Evolutionary conservation across 345 rosid species (phyloP).

Genomic region (Angophora floribunda): DNA sequence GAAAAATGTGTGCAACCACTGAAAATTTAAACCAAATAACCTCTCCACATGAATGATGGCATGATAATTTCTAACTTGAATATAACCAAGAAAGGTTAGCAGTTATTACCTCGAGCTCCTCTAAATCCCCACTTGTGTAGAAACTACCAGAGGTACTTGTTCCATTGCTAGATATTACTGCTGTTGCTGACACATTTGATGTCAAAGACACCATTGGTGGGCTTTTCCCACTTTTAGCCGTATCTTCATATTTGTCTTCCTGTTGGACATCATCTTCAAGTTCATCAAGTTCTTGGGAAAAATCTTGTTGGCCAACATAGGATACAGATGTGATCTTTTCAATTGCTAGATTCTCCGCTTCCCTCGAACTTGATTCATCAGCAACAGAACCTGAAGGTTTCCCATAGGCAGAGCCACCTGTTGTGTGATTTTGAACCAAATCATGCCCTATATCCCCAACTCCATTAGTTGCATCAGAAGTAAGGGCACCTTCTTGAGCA

Average conservation of each 20-base stretch:
- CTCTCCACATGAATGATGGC: neutral
- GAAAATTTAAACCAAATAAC: neutral
- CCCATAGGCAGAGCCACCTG: neutral
- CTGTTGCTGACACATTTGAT: constrained; percentile 6
- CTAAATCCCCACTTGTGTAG: constrained; percentile 22
- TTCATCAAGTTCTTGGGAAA: constrained; percentile 57
- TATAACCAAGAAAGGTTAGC: neutral
- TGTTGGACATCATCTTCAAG: constrained; percentile 57
- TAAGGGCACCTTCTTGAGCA: constrained; percentile 32
- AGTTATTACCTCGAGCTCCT: constrained; percentile 85
- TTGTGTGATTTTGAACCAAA: neutral
- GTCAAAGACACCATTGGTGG: constrained; percentile 11
- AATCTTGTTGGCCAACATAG: constrained; percentile 36
- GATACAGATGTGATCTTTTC: constrained; percentile 52
- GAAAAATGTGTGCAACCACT: neutral
- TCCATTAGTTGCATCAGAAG: constrained; percentile 4
- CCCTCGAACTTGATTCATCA: constrained; percentile 29
- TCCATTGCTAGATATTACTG: constrained; percentile 14
- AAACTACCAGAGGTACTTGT: constrained; percentile 23
- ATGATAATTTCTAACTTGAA: neutral
- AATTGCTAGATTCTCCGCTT: constrained; percentile 56
- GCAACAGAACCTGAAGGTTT: constrained; percentile 7
- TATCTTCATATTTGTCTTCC: constrained; percentile 25
- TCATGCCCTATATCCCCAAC: neutral
- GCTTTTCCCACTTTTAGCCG: constrained; percentile 1